Base-by-base conservation (phyloP, 306 rosid genomes). In the Ceratonia siliqua region DNA sequence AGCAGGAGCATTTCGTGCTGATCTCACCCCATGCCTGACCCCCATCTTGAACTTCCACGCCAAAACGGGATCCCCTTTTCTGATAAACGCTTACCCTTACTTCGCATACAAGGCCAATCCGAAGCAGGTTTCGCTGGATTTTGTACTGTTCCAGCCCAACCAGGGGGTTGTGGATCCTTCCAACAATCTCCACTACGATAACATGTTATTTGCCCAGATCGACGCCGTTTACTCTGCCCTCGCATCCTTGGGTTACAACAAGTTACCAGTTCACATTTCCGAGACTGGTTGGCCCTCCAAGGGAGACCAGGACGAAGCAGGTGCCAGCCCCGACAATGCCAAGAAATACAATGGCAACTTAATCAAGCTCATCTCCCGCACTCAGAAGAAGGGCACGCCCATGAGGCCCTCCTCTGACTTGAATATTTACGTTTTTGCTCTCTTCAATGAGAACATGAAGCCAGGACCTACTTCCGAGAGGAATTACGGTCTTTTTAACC, bases 221-320 rank as follows among this genome's bases (percentile, higher is more conserved):
- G 99, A 95, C 36, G 99, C 98, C 0, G 98, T 95, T 1, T 89
- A 95, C 52, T 79, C 89, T 0, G 99, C 97, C 3, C 74, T 95
- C 0, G 85, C 49, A 0, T 30, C 85, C 0, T 17, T 89, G 5
- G 99, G 97, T 1, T 95, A 71, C 72, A 85, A 77, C 52, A 92
- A 92, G 41, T 78, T 92, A 0, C 80, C 93, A 2, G 96, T 95
- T n/a, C 98, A 95, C 48, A 92, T 95, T 3, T 95, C 99, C 0
- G 99, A 95, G 74, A 95, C 99, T 0, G 99, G 99, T 3, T 95
- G 99, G 99, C 99, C 99, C 0, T 95, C 99, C 0, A 95, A 85
- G 6, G 98, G 99, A n/a, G 99, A 95, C 39, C 78, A 54, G 0
- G 89, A 95, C 62, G 99, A 95, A 65, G 84, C 85, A 2, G 99